phyloP scores from a whole-genome alignment of 1,284 basidiomycete species.

The Ganoderma meredithae region DNA sequence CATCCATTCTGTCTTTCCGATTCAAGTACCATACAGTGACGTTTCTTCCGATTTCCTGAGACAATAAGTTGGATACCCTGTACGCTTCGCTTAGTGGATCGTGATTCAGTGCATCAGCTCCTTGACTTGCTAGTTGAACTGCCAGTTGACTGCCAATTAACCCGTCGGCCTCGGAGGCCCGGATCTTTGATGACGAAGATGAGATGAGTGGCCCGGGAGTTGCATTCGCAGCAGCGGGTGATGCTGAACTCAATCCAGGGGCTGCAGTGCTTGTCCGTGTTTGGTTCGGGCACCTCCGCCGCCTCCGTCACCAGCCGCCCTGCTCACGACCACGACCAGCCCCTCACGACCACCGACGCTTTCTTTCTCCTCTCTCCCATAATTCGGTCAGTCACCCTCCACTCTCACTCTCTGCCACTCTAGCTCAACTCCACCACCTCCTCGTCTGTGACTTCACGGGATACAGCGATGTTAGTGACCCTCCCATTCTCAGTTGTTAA shows the following conservation, averaged over 20 bases:
- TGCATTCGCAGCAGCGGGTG: conserved; percentile 12
- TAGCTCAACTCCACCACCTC: conserved; percentile 19
- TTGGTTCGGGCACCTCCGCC: conserved; percentile 34
- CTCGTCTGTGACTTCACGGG: conserved; percentile 16
- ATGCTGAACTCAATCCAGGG: conserved; percentile 7
- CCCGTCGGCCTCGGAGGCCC: neutral
- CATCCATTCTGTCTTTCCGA: conserved; percentile 6
- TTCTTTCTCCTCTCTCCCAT: conserved; percentile 30
- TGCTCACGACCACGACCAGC: conserved; percentile 37
- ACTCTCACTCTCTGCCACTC: conserved; percentile 7
- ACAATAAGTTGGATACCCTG: conserved; percentile 12
- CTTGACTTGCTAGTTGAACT: neutral
- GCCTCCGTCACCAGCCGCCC: conserved; percentile 36
- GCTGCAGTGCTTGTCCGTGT: conserved; percentile 34
- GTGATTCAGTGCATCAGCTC: neutral
- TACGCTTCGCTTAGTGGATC: neutral
- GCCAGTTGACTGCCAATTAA: neutral
- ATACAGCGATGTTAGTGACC: conserved; percentile 37
- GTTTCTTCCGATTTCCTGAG: neutral
- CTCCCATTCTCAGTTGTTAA: conserved; percentile 25
- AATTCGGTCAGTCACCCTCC: conserved; percentile 34
- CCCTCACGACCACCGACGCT: conserved; percentile 37
- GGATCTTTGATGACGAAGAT: conserved; percentile 1
- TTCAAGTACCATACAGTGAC: neutral
- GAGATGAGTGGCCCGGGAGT: conserved; percentile 7